Conservation (phyloP, 1,284 basidiomycete genomes). For the Phylloporus gajari region DNA sequence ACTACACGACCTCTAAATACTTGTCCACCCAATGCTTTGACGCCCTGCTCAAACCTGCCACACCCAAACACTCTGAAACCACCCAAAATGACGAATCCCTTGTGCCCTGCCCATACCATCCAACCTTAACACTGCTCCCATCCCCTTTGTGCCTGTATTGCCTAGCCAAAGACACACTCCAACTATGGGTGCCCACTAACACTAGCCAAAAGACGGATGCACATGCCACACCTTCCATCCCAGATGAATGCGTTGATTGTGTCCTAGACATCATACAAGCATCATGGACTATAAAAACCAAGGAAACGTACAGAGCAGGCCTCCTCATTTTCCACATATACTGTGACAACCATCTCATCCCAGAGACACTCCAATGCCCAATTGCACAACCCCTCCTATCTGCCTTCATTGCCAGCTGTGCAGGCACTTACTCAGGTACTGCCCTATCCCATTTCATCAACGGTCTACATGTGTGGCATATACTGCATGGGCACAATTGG, state of each 20-base stretch:
- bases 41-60: no score
- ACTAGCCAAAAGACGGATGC: no score
- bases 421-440: slow-evolving; percentile 33
- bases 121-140: neutral
- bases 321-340: slow-evolving; percentile 45
- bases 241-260: no score
- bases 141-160: neutral
- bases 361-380: slow-evolving; percentile 33
- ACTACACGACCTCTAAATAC: no score
- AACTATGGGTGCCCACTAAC: neutral
- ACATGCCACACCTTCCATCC: no score
- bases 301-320: slow-evolving; percentile 39
- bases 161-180: neutral
- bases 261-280: slow-evolving; percentile 24
- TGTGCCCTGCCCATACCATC: neutral
- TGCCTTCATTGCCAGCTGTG: slow-evolving; percentile 29
- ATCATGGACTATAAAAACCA: slow-evolving; percentile 33
- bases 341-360: slow-evolving; percentile 37
- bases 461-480: slow-evolving; percentile 50
- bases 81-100: no score
- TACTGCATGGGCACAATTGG: slow-evolving; percentile 47
- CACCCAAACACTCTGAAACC: no score
- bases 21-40: no score
- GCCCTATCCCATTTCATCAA: slow-evolving; percentile 43
- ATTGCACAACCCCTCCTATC: slow-evolving; percentile 15